These are phyloP conservation scores for Venturia asperata DNA, from an alignment of 2,329 filamentous ascomycete genomes.

Conservation along the genomic window DNA sequence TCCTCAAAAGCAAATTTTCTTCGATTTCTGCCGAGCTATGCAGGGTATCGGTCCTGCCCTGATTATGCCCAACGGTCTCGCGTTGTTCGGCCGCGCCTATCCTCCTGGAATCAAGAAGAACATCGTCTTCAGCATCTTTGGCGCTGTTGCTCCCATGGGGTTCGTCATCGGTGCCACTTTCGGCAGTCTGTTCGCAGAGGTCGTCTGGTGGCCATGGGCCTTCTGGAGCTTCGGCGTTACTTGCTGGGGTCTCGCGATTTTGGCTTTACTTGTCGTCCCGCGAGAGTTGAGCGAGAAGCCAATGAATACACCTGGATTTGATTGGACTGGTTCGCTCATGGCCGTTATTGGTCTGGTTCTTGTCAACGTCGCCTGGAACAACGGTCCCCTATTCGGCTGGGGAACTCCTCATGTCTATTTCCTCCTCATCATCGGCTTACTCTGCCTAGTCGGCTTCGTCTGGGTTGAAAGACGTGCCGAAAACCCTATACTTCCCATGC, in stretches of 20 bases:
- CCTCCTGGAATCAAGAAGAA: slow-evolving; percentile 28
- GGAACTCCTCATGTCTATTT: slow-evolving; percentile 27
- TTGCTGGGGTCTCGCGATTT: slow-evolving; percentile 15
- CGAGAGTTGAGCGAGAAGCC: slow-evolving; percentile 21
- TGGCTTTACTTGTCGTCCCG: slow-evolving; percentile 21
- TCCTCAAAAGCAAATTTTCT: slow-evolving; percentile 25
- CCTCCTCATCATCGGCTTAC: slow-evolving; percentile 27
- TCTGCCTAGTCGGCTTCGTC: slow-evolving; percentile 25
- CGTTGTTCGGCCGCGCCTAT: slow-evolving; percentile 21
- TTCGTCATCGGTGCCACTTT: slow-evolving; percentile 21
- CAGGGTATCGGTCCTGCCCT: slow-evolving; percentile 21
- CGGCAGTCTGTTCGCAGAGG: slow-evolving; percentile 21
- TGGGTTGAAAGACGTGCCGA: slow-evolving; percentile 28
- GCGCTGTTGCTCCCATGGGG: slow-evolving; percentile 22
- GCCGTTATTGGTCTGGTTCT: slow-evolving; percentile 27
- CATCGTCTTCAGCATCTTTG: slow-evolving; percentile 22
- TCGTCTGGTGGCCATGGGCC: slow-evolving; percentile 24
- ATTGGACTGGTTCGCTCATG: slow-evolving; percentile 26
- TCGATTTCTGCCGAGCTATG: slow-evolving; percentile 23
- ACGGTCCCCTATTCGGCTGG: slow-evolving; percentile 28
- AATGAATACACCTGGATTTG: slow-evolving; percentile 24
- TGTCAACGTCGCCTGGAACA: slow-evolving; percentile 29
- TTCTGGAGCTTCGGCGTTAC: slow-evolving; percentile 21
- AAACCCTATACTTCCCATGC: slow-evolving; percentile 28
- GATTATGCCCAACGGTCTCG: slow-evolving; percentile 27